These are phyloP conservation scores for Cenchrus americanus DNA, from an alignment of 176 grass and related monocot species.

Conservation along the genomic window DNA sequence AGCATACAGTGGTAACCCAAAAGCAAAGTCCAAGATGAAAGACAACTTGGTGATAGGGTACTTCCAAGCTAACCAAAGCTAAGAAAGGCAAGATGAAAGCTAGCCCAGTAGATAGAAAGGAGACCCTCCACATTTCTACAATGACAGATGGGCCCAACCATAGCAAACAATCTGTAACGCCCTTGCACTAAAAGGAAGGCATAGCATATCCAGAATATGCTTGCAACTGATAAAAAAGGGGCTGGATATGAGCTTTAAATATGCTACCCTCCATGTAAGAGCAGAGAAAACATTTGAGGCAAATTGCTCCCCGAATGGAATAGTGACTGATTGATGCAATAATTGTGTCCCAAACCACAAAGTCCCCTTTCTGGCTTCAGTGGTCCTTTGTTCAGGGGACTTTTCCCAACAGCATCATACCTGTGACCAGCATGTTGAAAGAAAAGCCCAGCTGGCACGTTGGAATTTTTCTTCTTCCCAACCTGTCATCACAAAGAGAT, in stretches of 20 bases:
- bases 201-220: not conserved
- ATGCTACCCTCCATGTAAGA: not conserved
- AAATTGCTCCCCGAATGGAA: not conserved
- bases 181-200: not conserved
- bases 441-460: slow-evolving; percentile 78
- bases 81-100: not conserved
- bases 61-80: not conserved
- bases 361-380: not conserved
- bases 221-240: not conserved
- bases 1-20: not conserved
- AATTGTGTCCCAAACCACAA: not conserved
- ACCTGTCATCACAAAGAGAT: slow-evolving; percentile 53
- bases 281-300: not conserved
- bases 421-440: slow-evolving; percentile 96
- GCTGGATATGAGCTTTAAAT: not conserved
- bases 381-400: not conserved
- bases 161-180: not conserved
- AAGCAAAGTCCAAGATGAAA: not conserved
- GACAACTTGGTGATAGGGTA: not conserved
- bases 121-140: not conserved
- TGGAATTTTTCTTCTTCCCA: slow-evolving; percentile 77
- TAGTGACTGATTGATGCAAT: not conserved
- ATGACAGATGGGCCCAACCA: not conserved
- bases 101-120: not conserved
- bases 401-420: slow-evolving; percentile 38